Base-by-base conservation (phyloP, 495 filamentous ascomycete species). In the Penicillium cosmopolitanum region DNA sequence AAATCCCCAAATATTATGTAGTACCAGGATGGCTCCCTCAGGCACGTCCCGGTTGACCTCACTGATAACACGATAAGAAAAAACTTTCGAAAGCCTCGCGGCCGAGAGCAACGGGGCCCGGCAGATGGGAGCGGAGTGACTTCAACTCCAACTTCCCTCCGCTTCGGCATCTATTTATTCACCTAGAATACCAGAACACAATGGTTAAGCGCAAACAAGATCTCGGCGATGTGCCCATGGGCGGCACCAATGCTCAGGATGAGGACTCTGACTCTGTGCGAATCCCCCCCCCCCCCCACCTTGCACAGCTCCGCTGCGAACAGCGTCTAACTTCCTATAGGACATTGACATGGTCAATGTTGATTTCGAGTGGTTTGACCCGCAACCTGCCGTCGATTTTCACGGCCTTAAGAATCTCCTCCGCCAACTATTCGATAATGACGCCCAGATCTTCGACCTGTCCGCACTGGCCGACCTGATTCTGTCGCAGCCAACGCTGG, bases 331-430 rank as follows among this genome's bases (percentile, higher is more conserved):
- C 53, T 46, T 51, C 6, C 5, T 40, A 11, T 51, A 96, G 91
- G 90, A 96, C 51, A 85, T 89, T 63, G 88, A 96, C 73, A 89
- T 95, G 72, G 85, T 99, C 59, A 90, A 97, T 72, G 92, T 97
- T 23, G 94, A 97, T 50, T 99, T 99, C 73, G 96, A 98, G 77
- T 96, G 90, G 86, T 98, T 98, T 78, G 95, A 97, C 78, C 94
- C 93, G 58, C 89, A 96, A 65, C 81, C 90, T 5, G 83, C 88
- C 16, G 83, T 94, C 66, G 96, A 99, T 70, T 98, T 98, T 74
- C 93, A 98, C 74, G 96, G 96, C 35, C 79, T 96, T 62, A 97
- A 96, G 73, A 89, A 85, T 23, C 86, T 99, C 8, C 80, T 97
- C 28, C 89, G 93, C 28, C 95, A 98, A 72, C 84, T 99, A n/a